A percentile compares a stretch with the other conserved stretches of the same genome.
Conservation (phyloP, 176 grass and related monocot genomes). For the Triticum urartu region DNA sequence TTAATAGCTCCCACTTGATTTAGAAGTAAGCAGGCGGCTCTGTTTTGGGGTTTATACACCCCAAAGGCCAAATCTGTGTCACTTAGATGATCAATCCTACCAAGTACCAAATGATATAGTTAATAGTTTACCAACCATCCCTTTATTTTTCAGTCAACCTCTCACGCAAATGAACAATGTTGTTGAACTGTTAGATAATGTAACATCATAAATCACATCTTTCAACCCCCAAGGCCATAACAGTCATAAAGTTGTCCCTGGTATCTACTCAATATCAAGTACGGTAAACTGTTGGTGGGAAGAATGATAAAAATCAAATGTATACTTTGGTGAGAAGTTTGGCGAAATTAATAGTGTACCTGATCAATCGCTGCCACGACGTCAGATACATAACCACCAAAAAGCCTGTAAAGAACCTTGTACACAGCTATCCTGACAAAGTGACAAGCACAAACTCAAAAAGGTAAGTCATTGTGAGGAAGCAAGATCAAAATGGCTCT, state of each 20-base stretch:
- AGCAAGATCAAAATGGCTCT: conserved; percentile 8
- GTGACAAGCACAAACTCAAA: conserved; percentile 16
- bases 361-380: conserved; percentile 98
- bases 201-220: neutral
- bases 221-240: neutral
- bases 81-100: neutral
- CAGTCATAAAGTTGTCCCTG: neutral
- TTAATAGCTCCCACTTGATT: neutral
- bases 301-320: neutral
- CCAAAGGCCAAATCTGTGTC: neutral
- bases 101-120: neutral
- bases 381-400: conserved; percentile 96
- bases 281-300: neutral
- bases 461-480: neutral
- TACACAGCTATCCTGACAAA: conserved; percentile 84
- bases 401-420: conserved; percentile 97
- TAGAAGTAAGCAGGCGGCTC: neutral
- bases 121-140: neutral
- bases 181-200: neutral
- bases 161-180: conserved; percentile 1
- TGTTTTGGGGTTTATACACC: neutral
- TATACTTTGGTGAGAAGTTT: neutral
- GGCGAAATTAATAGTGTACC: conserved; percentile 36
- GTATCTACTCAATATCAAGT: conserved; percentile 1
- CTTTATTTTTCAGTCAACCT: neutral